Evolutionary conservation across 139 green algal genomes (phyloP).

Genomic region (Volvox reticuliferus): DNA sequence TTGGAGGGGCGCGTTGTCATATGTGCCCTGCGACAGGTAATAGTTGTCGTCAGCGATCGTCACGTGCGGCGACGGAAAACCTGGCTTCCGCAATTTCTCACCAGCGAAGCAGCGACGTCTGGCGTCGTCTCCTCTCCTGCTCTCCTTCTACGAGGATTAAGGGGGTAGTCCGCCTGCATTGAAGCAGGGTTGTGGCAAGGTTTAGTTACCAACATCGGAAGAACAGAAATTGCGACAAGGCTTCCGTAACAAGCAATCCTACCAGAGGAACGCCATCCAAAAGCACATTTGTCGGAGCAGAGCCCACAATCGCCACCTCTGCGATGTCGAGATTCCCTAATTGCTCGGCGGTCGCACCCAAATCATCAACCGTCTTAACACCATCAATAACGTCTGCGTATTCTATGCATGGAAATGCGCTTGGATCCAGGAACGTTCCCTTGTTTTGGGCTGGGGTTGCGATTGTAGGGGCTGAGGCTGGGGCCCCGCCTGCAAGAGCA

Average conservation of each 20-base stretch:
- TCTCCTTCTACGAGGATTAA: conserved; percentile 75
- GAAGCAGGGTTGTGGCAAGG: neutral
- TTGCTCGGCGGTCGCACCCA: neutral
- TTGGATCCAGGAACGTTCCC: conserved; percentile 43
- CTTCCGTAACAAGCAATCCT: neutral
- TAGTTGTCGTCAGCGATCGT: conserved; percentile 27
- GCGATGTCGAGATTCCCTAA: neutral
- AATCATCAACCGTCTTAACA: neutral
- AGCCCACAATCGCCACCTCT: conserved; percentile 58
- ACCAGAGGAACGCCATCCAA: conserved; percentile 54
- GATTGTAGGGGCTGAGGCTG: neutral
- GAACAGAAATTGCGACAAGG: neutral
- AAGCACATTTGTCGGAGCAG: conserved; percentile 57
- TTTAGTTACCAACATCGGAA: neutral
- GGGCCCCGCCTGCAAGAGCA: conserved; percentile 46
- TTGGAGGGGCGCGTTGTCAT: conserved; percentile 41
- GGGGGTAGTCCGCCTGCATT: conserved; percentile 81
- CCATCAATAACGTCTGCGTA: conserved; percentile 54
- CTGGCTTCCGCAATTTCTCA: neutral
- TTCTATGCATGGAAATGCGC: conserved; percentile 55
- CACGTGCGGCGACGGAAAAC: neutral
- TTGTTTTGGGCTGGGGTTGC: neutral
- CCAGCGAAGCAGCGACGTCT: conserved; percentile 49
- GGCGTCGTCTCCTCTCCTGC: conserved; percentile 74
- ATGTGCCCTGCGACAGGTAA: neutral